Base-by-base conservation (phyloP, 768 basidiomycete genomes). In the Peribolospora kevripleyi region DNA sequence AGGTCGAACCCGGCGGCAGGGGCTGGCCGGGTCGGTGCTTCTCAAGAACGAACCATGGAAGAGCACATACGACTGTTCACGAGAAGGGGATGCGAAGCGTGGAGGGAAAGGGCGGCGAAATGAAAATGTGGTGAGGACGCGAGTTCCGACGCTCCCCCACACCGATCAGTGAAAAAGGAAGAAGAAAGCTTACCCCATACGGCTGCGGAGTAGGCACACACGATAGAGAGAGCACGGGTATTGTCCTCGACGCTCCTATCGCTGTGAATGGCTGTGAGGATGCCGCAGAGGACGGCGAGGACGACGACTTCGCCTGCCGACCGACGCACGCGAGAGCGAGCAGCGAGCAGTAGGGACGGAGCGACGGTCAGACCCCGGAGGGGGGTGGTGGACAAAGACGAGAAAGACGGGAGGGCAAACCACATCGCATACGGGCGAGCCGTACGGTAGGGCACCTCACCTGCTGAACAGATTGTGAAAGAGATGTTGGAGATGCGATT, bases 1-100 rank as follows among this genome's bases (percentile, higher is more conserved):
- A 14, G 47, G 53, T 55, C 39, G 36, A 39, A 39, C 54, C 54
- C 8, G 54, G 48, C 10, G 66, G 66, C 6, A 67, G 57, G 47
- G 62, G 55, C 39, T 64, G 58, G 41, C 65, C 65, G 6, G 66
- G 66, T 25, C 66, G 60, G 40, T 61, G 62, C 55, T 66, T 63
- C 54, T 67, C 66, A 11, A 55, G 59, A 5, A 65, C 7, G 40
- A 67, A 59, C 66, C 66, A 67, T 0, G 66, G 66, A 7, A 62
- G 55, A 5, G 62, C 63, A 48, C 64, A 63, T 9, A 66, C 6
- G 47, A 67, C 60, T 65, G 51, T 14, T 14, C 38, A 46, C 5
- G 53, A 42, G 38, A 14, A 54, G 38, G 42, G 36, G 36, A 48
- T 37, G 6, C 25, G 25, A 25, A 25, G 25, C 25, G 25, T 25